Conservation (phyloP, 2,329 filamentous ascomycete species). For the Ambrosiella cleistominuta region DNA sequence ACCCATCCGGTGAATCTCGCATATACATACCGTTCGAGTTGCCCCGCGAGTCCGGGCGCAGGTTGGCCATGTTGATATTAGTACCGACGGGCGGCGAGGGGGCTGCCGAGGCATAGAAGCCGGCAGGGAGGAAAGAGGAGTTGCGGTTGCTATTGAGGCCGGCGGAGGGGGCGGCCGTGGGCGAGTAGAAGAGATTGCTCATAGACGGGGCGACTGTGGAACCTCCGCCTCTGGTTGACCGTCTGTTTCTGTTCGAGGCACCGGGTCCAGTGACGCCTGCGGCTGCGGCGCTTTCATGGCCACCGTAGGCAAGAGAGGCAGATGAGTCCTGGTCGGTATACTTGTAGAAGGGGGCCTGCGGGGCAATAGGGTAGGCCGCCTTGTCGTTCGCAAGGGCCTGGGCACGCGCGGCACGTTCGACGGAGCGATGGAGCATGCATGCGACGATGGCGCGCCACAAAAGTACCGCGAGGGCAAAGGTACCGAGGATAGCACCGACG, state of each 20-base stretch:
- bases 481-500: constrained; percentile 74
- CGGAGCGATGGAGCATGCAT: constrained; percentile 80
- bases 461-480: constrained; percentile 64
- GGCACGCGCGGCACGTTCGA: constrained; percentile 65
- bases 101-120: constrained; percentile 67
- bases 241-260: constrained; percentile 30
- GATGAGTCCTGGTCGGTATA: constrained; percentile 37
- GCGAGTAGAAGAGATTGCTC: constrained; percentile 82
- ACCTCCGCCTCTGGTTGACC: constrained; percentile 33
- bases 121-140: constrained; percentile 72
- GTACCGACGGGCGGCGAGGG: constrained; percentile 30
- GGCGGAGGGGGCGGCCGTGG: constrained; percentile 59
- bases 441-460: constrained; percentile 77
- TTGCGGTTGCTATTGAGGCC: constrained; percentile 45
- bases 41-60: constrained; percentile 40
- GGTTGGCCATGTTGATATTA: constrained; percentile 42
- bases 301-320: constrained; percentile 24
- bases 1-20: constrained; percentile 42
- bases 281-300: background rate
- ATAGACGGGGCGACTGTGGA: constrained; percentile 41
- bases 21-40: constrained; percentile 22
- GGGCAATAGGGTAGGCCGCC: constrained; percentile 39
- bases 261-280: constrained; percentile 14
- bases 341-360: constrained; percentile 42
- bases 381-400: constrained; percentile 56